phyloP scores from a whole-genome alignment of 805 yeast genomes.

The Lachancea dasiensis region DNA sequence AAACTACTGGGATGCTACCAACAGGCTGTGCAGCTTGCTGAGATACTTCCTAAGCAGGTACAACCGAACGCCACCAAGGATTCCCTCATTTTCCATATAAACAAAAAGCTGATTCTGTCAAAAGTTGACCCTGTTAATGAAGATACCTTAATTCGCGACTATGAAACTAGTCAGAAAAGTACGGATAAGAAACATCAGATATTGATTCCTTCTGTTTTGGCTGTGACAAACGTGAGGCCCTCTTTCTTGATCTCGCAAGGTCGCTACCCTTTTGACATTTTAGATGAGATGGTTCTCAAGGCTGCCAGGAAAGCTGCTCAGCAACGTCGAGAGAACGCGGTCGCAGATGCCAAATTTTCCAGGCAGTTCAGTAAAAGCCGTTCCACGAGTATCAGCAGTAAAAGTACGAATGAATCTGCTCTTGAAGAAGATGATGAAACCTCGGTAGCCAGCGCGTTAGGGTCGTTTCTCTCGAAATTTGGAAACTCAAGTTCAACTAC shows the following conservation, averaged over 20 bases:
- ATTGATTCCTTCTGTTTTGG: constrained; percentile 16
- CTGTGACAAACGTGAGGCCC: constrained; percentile 18
- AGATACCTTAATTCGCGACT: constrained; percentile 13
- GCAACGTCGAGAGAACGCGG: constrained; percentile 7
- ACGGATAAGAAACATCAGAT: constrained; percentile 5
- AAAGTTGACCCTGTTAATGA: constrained; percentile 13
- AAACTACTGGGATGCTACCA: constrained; percentile 2
- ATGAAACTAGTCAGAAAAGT: constrained; percentile 2
- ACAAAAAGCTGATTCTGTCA: constrained; percentile 21
- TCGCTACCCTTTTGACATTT: constrained; percentile 24
- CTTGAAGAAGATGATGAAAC: constrained; percentile 7
- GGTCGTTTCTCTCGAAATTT: constrained; percentile 17
- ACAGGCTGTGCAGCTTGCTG: background rate
- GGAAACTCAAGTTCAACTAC: constrained; percentile 6
- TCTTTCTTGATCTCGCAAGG: constrained; percentile 17
- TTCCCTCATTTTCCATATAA: constrained; percentile 21
- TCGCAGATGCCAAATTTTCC: background rate
- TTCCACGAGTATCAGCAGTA: constrained; percentile 3
- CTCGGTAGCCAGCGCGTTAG: constrained; percentile 15
- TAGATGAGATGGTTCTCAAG: constrained; percentile 22
- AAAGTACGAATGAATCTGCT: background rate
- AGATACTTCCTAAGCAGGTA: background rate
- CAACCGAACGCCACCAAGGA: constrained; percentile 6
- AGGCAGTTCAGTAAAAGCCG: background rate
- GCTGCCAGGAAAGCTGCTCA: constrained; percentile 15